Conservation (phyloP, 495 filamentous ascomycete genomes). For the Darksidea phi region DNA sequence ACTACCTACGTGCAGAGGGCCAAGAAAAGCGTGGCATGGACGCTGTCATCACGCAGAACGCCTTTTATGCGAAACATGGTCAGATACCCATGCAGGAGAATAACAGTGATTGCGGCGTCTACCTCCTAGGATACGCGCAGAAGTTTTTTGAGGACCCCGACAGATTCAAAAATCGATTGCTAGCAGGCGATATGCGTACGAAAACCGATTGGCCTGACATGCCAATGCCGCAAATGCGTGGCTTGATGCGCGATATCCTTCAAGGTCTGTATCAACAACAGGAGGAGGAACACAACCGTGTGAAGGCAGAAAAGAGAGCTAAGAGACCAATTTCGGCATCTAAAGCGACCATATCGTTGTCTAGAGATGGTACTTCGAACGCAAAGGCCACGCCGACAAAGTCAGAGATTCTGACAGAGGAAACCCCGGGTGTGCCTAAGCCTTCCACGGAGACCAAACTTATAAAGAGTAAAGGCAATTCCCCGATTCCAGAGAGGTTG, state of each 20-base stretch:
- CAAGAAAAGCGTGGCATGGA: slow-evolving; percentile 63
- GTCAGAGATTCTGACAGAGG: no score
- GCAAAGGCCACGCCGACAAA: no score
- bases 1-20: slow-evolving; percentile 75
- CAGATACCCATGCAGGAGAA: slow-evolving; percentile 77
- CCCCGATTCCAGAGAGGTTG: no score
- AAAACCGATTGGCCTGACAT: slow-evolving; percentile 57
- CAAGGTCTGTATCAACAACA: slow-evolving; percentile 17
- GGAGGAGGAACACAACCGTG: slow-evolving; percentile 36
- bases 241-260: slow-evolving; percentile 54
- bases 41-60: slow-evolving; percentile 53
- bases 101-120: slow-evolving; percentile 85
- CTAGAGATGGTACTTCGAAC: no score
- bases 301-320: slow-evolving; percentile 50
- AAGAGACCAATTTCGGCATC: neutral
- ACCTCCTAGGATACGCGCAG: slow-evolving; percentile 76
- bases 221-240: slow-evolving; percentile 53
- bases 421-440: no score
- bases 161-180: slow-evolving; percentile 57
- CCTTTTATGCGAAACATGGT: slow-evolving; percentile 60
- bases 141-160: slow-evolving; percentile 73
- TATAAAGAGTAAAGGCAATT: no score
- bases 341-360: neutral
- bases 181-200: slow-evolving; percentile 50
- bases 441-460: no score